Evolutionary conservation across 1,284 basidiomycete genomes (phyloP).

Genomic region (Cryptococcus sp.): DNA sequence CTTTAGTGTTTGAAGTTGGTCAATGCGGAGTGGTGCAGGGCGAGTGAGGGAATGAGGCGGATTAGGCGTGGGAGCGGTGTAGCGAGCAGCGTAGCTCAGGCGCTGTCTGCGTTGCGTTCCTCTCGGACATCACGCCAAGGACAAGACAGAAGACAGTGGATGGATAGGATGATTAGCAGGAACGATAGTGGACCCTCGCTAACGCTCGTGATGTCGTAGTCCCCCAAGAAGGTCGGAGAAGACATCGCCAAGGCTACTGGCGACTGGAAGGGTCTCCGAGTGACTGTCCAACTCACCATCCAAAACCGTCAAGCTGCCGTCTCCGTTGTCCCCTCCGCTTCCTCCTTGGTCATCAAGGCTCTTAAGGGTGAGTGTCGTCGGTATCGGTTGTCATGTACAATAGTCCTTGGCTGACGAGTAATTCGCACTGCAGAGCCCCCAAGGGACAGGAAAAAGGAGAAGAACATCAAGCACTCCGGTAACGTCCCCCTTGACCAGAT

Average conservation of each 20-base stretch:
- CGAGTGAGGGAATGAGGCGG: too few species aligned
- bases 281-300: constrained; percentile 98
- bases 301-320: constrained; percentile 98
- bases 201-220: constrained; percentile 58
- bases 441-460: constrained; percentile 99
- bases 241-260: constrained; percentile 99
- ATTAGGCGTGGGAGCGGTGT: too few species aligned
- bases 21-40: too few species aligned
- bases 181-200: too few species aligned
- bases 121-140: too few species aligned
- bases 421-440: constrained; percentile 74
- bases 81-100: too few species aligned
- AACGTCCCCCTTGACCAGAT: constrained; percentile 96
- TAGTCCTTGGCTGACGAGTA: not conserved
- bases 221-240: constrained; percentile 99
- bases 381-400: not conserved
- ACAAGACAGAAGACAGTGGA: too few species aligned
- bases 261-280: constrained; percentile 99
- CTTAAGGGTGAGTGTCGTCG: constrained; percentile 77
- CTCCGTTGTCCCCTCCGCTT: constrained; percentile 95
- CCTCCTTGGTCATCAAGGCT: constrained; percentile 96
- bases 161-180: too few species aligned
- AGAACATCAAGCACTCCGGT: constrained; percentile 98
- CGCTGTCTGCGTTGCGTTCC: too few species aligned
- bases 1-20: too few species aligned